These are phyloP conservation scores for Babesia bigemina DNA, from an alignment of 169 alveolate genomes.

Conservation along the genomic window DNA sequence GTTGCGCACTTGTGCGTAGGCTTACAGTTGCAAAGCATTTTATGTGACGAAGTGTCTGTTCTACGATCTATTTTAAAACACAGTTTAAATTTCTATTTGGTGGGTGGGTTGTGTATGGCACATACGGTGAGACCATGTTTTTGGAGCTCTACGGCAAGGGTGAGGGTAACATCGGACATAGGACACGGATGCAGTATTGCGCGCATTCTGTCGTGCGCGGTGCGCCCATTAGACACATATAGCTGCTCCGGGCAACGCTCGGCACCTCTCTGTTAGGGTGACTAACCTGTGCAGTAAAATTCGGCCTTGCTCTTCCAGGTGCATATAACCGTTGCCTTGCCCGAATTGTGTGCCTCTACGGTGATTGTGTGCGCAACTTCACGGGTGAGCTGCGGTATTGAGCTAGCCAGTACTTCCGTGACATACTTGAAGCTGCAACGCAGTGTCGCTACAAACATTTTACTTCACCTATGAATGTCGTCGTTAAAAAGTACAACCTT, in stretches of 20 bases:
- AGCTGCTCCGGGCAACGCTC: no score
- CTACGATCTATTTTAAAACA: not conserved
- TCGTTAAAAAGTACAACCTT: constrained; percentile 84
- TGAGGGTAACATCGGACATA: no score
- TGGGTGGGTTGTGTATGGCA: constrained; percentile 30
- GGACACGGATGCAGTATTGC: no score
- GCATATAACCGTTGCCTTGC: constrained; percentile 75
- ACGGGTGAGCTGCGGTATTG: constrained; percentile 74
- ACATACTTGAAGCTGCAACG: constrained; percentile 75
- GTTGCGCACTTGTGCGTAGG: not conserved
- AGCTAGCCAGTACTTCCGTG: constrained; percentile 75
- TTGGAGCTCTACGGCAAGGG: constrained; percentile 40
- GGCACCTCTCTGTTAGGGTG: no score
- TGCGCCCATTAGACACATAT: no score
- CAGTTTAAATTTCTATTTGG: not conserved
- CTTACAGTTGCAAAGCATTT: not conserved
- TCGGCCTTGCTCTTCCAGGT: constrained; percentile 82
- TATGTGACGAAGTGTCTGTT: no score
- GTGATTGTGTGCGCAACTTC: constrained; percentile 83
- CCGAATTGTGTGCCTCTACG: constrained; percentile 82
- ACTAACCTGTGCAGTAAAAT: constrained; percentile 65
- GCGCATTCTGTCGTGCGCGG: no score
- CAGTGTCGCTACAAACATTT: not conserved
- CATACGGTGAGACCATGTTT: constrained; percentile 61
- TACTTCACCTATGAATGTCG: constrained; percentile 83